A percentile compares a stretch with the other conserved stretches of the same genome.
Evolutionary conservation across 768 basidiomycete species (phyloP).

Genomic region (Mycena venus): DNA sequence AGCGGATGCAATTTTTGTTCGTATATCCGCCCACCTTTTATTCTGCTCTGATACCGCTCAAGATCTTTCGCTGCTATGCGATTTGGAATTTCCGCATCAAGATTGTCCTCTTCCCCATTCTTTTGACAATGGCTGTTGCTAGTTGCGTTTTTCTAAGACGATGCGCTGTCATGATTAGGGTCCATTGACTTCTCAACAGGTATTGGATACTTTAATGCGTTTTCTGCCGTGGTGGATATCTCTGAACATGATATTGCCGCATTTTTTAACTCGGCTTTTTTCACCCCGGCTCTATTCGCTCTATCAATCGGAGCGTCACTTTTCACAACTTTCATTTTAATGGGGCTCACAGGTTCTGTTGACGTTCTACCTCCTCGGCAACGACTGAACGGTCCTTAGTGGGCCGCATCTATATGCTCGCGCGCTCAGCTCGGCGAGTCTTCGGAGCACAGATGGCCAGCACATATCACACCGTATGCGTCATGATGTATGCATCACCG

Average conservation of each 20-base stretch:
- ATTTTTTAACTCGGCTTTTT: not conserved
- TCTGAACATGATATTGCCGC: not conserved
- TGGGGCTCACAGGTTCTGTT: slow-evolving; percentile 2
- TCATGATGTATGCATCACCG: not conserved
- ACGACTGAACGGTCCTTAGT: not conserved
- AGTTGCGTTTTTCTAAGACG: not conserved
- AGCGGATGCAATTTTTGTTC: slow-evolving; percentile 5
- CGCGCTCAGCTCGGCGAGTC: not conserved
- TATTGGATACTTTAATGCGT: not conserved
- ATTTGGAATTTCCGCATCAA: not conserved
- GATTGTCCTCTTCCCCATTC: not conserved
- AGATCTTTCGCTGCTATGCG: slow-evolving; percentile 11
- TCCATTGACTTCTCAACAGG: not conserved
- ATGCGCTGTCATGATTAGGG: not conserved
- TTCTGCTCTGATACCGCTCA: not conserved
- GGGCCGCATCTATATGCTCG: slow-evolving; percentile 2
- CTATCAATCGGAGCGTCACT: not conserved
- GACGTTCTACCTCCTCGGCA: not conserved
- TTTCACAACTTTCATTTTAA: not conserved
- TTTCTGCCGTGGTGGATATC: not conserved
- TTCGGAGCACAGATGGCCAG: not conserved
- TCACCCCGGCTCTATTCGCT: not conserved
- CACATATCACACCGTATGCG: not conserved
- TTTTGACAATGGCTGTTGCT: not conserved
- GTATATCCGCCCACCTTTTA: not conserved